Evolutionary conservation across 352 stramenopile genomes (phyloP).

Genomic region (Phytophthora pini): DNA sequence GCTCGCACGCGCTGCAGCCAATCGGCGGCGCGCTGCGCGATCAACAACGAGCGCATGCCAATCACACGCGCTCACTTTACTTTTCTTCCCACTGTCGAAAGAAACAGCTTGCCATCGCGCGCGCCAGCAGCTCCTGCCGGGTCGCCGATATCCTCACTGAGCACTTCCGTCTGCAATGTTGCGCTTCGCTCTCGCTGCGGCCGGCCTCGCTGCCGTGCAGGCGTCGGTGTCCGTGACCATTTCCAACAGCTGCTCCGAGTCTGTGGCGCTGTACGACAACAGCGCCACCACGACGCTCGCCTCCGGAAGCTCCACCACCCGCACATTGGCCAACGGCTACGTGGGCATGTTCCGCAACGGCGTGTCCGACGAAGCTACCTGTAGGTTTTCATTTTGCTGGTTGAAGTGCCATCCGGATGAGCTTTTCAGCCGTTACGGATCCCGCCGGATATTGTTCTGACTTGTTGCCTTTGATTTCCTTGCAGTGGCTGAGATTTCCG

Average conservation of each 20-base stretch:
- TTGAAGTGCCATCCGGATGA: constrained; percentile 21
- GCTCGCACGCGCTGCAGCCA: constrained; percentile 9
- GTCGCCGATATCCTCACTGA: constrained; percentile 29
- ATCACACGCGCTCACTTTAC: constrained; percentile 28
- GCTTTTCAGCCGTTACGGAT: constrained; percentile 8
- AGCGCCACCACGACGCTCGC: constrained; percentile 43
- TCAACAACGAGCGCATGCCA: constrained; percentile 21
- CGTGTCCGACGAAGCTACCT: constrained; percentile 42
- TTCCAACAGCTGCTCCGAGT: constrained; percentile 53
- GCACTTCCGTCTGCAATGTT: constrained; percentile 11
- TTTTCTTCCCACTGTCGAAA: constrained; percentile 29
- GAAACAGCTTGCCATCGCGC: constrained; percentile 28
- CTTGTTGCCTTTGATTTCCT: constrained; percentile 10
- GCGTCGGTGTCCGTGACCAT: constrained; percentile 49
- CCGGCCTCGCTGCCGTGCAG: constrained; percentile 24
- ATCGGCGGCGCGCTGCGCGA: constrained; percentile 10
- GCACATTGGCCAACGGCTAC: constrained; percentile 47
- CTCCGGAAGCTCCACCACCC: constrained; percentile 43
- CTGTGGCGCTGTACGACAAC: constrained; percentile 69
- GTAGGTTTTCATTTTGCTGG: constrained; percentile 19
- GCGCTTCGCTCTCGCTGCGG: constrained; percentile 27
- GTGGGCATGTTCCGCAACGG: constrained; percentile 70
- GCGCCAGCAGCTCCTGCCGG: constrained; percentile 1
- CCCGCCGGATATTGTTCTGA: constrained; percentile 18
- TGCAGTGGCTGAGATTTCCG: constrained; percentile 58